Evolutionary conservation across 805 yeast genomes (phyloP), one percentile per base, ranked within the genome.

Genomic region (Kodamaea kaohsiungensis): DNA sequence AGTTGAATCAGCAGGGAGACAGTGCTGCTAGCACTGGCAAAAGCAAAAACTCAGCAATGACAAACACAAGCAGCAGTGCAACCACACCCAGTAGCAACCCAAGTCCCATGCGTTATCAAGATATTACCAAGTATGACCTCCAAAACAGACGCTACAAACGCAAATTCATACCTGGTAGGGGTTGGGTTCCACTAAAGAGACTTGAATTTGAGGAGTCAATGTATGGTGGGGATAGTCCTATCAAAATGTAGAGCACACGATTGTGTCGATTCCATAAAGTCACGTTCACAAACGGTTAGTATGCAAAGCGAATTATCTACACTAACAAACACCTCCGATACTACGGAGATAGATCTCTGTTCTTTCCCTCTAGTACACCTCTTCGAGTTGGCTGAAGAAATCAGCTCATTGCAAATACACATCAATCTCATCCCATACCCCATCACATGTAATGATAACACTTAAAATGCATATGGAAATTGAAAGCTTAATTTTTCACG

Each of bases 81-180:
- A 10, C 45, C 5, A 40, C 19, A 15, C 42, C 16, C 35, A 30
- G 10, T 10, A 30, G 35, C 42, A 38, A 38, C 53, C 17, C 42
- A 38, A 16, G 18, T 15, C 42, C 46, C n/a, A 22, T 56, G n/a
- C 54, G 57, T 15, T 65, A 63, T 46, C 33, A 50, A 30, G 69
- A 67, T 40, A 53, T 61, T 39, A 58, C 55, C 10, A 61, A 54
- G 15, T 33, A 37, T 16, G 80, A 76, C 56, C 65, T 63, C 39
- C 64, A 71, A 43, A 82, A 81, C 0, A 72, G 70, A 43, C 73
- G 71, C 5, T 74, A 72, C 49, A 68, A 78, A 48, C 61, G 86
- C 35, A 61, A 80, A 2, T 79, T 75, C 55, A 69, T 81, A 33
- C 84, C 82, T 1, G 77, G 76, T 9, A 62, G 76, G 43, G 85